These are phyloP conservation scores for Trypanosoma avium DNA, from an alignment of 208 protist genomes.

Conservation along the genomic window DNA sequence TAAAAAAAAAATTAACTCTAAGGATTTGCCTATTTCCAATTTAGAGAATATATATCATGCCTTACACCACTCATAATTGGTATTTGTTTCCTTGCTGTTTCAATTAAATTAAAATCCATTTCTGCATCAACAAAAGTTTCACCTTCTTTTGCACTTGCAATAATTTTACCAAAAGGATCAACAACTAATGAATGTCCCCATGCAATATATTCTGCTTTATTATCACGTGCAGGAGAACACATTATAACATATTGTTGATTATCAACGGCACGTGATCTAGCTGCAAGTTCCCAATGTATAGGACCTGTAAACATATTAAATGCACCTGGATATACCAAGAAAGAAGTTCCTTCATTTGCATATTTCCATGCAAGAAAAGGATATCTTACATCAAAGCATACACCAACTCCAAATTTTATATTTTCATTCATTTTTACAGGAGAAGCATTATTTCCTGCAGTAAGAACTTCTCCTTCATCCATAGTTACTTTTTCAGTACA, in stretches of 20 bases:
- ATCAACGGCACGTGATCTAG: conserved; percentile 90
- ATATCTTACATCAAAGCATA: conserved; percentile 99
- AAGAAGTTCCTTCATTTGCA: conserved; percentile 66
- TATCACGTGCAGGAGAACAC: conserved; percentile 95
- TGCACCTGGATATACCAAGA: conserved; percentile 96
- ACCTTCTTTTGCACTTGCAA: conserved; percentile 66
- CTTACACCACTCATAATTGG: conserved; percentile 81
- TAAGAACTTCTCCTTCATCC: conserved; percentile 94
- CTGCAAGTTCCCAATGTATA: conserved; percentile 96
- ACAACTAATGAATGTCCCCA: conserved; percentile 97
- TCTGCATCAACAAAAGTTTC: conserved; percentile 64
- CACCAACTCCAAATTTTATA: conserved; percentile 94
- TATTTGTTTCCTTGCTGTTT: conserved; percentile 47
- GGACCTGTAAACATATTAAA: conserved; percentile 99
- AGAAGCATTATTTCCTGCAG: conserved; percentile 74
- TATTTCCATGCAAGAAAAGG: conserved; percentile 90
- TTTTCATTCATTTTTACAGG: conserved; percentile 44
- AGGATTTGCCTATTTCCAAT: conserved; percentile 40
- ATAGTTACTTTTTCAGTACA: conserved; percentile 95
- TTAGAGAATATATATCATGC: conserved; percentile 71
- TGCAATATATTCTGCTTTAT: conserved; percentile 86
- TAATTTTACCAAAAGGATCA: conserved; percentile 86
- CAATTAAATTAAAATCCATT: conserved; percentile 58
- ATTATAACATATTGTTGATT: conserved; percentile 95
- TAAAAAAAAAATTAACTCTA: not conserved